phyloP scores from a whole-genome alignment of 2,329 filamentous ascomycete genomes.

The Metarhizium sp. region DNA sequence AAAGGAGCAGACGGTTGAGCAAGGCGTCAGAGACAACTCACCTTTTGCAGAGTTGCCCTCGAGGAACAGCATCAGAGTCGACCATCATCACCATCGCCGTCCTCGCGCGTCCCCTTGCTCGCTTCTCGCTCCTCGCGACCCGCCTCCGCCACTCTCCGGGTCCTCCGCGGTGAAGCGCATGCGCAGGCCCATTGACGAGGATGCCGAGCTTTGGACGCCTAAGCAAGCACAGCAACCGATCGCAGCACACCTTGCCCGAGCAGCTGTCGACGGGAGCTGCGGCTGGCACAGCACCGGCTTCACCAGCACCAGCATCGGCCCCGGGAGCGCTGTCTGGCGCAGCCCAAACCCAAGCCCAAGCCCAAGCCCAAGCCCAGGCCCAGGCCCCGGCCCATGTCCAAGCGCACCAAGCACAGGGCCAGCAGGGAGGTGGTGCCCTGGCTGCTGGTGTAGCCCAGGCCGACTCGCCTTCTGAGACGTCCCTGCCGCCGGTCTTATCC shows the following conservation, averaged over 20 bases:
- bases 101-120: not conserved
- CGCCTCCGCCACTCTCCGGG: not conserved
- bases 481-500: constrained; percentile 37
- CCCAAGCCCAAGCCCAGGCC: not conserved
- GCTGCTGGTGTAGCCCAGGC: constrained; percentile 11
- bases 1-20: constrained; percentile 2
- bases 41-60: constrained; percentile 7
- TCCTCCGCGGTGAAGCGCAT: not conserved
- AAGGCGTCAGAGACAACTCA: constrained; percentile 6
- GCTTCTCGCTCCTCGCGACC: not conserved
- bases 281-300: constrained; percentile 14
- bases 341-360: not conserved
- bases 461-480: constrained; percentile 21
- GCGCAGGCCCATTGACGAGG: constrained; percentile 8
- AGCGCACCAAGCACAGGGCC: not conserved
- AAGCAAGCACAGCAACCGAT: constrained; percentile 46
- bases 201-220: constrained; percentile 47
- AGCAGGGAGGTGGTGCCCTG: not conserved
- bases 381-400: not conserved
- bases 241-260: constrained; percentile 45
- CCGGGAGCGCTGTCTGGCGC: not conserved
- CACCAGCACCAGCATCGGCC: not conserved
- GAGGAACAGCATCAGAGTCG: constrained; percentile 5
- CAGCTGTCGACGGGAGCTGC: constrained; percentile 24
- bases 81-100: not conserved